A percentile compares a stretch with the other conserved stretches of the same genome.
Conservation (phyloP, 257 asterid species). For the Solanum sejunctum region DNA sequence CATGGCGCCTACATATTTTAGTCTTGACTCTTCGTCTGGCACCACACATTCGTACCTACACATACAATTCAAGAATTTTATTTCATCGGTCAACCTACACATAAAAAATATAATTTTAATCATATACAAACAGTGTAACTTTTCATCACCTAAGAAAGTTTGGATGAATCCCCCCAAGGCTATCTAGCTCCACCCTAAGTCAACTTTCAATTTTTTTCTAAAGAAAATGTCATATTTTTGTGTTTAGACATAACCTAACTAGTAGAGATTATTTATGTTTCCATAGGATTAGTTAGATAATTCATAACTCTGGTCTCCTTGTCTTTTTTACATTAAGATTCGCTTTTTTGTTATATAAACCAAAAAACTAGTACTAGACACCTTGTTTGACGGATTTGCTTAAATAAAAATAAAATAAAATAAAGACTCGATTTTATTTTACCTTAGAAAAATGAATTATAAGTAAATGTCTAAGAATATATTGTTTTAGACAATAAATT, state of each 20-base stretch:
- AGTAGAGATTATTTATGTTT: not conserved
- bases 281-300: not conserved
- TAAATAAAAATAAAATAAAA: not conserved
- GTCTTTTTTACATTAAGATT: not conserved
- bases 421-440: not conserved
- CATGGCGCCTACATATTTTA: conserved; percentile 13
- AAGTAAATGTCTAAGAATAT: not conserved
- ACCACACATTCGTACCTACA: not conserved
- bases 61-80: no score
- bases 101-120: not conserved
- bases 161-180: not conserved
- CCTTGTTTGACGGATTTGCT: not conserved
- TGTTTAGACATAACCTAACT: not conserved
- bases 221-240: not conserved
- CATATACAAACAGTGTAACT: not conserved
- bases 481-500: not conserved
- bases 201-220: not conserved
- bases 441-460: not conserved
- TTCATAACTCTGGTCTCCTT: not conserved
- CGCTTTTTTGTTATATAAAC: not conserved
- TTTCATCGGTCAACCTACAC: not conserved
- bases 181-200: not conserved
- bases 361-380: not conserved
- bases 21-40: conserved; percentile 10
- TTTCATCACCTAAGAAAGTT: not conserved